Base-by-base conservation (phyloP, 345 rosid genomes). In the Salix exigua region DNA sequence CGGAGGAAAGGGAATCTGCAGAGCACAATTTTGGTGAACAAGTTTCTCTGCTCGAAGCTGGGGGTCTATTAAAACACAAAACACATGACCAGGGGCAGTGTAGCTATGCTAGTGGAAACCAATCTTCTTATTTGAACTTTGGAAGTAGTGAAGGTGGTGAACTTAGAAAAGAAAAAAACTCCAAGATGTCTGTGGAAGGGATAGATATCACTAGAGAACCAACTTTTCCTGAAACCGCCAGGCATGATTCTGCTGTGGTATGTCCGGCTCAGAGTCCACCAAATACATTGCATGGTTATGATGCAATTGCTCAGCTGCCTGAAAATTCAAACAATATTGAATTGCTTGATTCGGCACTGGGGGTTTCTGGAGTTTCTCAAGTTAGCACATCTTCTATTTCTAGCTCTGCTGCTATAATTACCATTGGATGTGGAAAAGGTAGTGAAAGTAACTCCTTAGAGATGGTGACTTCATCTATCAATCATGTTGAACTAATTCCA, bases 41-140 rank as follows among this genome's bases (percentile, higher is more conserved):
- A 73, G 55, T 82, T 31, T 55, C 38, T 76, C 85, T 33, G 38
- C 81, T 66, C 26, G 90, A 79, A 72, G 79, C 64, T 77, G 2
- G 18, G 61, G 79, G 79, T 19, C 68, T 21, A 61, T 76, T 35
- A 67, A 69, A 68, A 35, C 63, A 79, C 30, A 68, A 51, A 70
- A 42, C 46, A 30, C 51, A 40, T 17, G 85, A 75, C 75, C 80
- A 64, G 37, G 80, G 73, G 40, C 78, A 77, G 50, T 67, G 66
- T 73, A 78, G 78, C 78, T 61, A 73, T 74, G 69, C 68, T 66
- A 68, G 65, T 68, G 53, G 73, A 25, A 76, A 78, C 55, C 82
- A 35, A 46, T 72, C 83, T 10, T 70, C 83, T 68, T 67, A 67
- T 76, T 66, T 48, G 63, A 72, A 81, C 46, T 63, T 21, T 74